Evolutionary conservation across 306 rosid genomes (phyloP).

Genomic region (Sicyos baderoa): DNA sequence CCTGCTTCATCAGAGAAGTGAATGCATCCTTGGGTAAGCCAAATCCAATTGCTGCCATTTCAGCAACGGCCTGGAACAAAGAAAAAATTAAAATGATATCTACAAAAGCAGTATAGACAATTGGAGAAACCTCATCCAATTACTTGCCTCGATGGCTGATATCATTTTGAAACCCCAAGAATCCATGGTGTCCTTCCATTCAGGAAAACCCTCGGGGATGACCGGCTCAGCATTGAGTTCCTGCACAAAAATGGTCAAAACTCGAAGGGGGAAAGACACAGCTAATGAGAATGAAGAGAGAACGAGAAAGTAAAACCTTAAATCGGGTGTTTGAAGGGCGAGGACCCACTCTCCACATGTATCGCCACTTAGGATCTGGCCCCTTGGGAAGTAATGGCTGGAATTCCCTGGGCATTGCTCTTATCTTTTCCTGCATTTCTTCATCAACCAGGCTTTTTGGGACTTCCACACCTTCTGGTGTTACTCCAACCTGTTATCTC

Average conservation of each 20-base stretch:
- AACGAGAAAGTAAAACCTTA: too few relatives aligned
- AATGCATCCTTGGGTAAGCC: constrained; percentile 86
- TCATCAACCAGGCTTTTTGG: constrained; percentile 87
- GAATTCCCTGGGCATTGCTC: constrained; percentile 55
- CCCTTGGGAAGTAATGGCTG: constrained; percentile 61
- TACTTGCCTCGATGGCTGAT: constrained; percentile 61
- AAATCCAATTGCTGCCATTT: constrained; percentile 96
- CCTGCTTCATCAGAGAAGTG: constrained; percentile 89
- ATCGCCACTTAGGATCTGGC: constrained; percentile 88
- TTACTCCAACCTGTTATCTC: constrained; percentile 71
- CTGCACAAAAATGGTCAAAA: too few relatives aligned
- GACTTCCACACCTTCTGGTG: constrained; percentile 84
- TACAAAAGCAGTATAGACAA: not conserved
- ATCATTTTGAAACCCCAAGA: constrained; percentile 88
- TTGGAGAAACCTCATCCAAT: constrained; percentile 12
- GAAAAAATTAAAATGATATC: constrained; percentile 1
- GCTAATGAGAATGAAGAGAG: too few relatives aligned
- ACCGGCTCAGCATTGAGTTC: constrained; percentile 93
- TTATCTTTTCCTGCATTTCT: constrained; percentile 70
- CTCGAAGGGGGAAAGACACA: too few relatives aligned
- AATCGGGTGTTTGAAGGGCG: constrained; percentile 67
- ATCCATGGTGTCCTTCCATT: constrained; percentile 93
- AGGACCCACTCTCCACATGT: constrained; percentile 92
- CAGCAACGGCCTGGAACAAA: constrained; percentile 66
- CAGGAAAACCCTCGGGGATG: constrained; percentile 76